Evolutionary conservation across 495 filamentous ascomycete genomes (phyloP).

Genomic region (Aspergillus wentii): DNA sequence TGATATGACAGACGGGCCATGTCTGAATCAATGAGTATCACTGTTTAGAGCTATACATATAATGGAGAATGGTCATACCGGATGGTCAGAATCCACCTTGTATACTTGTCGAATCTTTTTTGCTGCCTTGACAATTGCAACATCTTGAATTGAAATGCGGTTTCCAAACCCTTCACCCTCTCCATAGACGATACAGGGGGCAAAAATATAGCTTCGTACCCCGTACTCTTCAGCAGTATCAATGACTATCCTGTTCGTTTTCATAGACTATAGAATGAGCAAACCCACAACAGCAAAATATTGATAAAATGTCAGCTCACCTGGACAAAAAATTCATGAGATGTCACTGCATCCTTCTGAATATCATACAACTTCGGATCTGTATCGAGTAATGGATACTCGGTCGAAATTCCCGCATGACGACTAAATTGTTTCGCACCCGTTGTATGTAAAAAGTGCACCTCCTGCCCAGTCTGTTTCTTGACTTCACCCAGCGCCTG

Average conservation of each 20-base stretch:
- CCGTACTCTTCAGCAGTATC: slow-evolving; percentile 29
- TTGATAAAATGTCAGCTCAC: too few species aligned
- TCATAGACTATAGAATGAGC: slow-evolving; percentile 17
- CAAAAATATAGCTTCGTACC: slow-evolving; percentile 42
- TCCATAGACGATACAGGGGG: slow-evolving; percentile 44
- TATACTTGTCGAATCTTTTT: slow-evolving; percentile 29
- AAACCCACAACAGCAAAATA: slow-evolving; percentile 1
- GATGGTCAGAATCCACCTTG: slow-evolving; percentile 22
- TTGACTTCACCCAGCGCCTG: slow-evolving; percentile 36
- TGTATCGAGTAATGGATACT: slow-evolving; percentile 34
- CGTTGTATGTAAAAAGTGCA: slow-evolving; percentile 40
- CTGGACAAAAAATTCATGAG: slow-evolving; percentile 1
- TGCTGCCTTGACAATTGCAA: slow-evolving; percentile 41
- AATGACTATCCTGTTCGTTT: slow-evolving; percentile 31
- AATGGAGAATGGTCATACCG: slow-evolving; percentile 22
- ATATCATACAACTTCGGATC: slow-evolving; percentile 36
- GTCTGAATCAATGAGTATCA: slow-evolving; percentile 17
- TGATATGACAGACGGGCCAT: slow-evolving; percentile 46
- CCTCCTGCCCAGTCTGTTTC: slow-evolving; percentile 27
- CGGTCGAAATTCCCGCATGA: slow-evolving; percentile 22
- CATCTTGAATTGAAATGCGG: slow-evolving; percentile 43
- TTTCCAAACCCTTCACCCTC: slow-evolving; percentile 44
- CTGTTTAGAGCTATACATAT: background rate
- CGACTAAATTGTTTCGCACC: slow-evolving; percentile 32
- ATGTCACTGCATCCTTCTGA: slow-evolving; percentile 21